Conservation (phyloP, 148 eudicot genomes). For the Camellia granthamiana region DNA sequence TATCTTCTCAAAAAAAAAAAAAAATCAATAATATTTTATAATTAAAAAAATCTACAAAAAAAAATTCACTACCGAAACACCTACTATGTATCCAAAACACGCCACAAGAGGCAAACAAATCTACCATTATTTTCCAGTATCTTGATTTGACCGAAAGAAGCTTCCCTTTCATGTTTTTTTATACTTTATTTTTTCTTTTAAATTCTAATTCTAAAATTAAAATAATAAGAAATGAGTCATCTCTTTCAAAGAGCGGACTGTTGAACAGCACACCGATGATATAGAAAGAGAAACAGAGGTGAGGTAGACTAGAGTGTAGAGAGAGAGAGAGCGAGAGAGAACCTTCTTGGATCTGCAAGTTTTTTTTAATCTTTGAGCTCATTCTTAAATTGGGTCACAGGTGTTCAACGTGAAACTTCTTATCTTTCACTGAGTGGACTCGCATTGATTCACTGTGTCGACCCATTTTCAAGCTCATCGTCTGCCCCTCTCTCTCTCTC, state of each 20-base stretch:
- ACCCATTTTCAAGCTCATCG: not conserved
- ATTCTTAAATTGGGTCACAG: not conserved
- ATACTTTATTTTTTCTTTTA: not conserved
- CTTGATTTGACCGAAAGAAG: not conserved
- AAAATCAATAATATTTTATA: too few species aligned
- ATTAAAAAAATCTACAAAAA: too few species aligned
- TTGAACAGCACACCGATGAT: not conserved
- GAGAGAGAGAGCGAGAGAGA: constrained; percentile 11
- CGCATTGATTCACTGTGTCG: constrained; percentile 6
- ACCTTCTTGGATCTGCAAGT: not conserved
- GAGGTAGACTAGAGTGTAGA: too few species aligned
- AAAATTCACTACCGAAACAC: too few species aligned
- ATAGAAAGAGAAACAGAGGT: not conserved
- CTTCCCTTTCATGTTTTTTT: not conserved
- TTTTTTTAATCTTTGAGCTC: not conserved
- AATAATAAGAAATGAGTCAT: not conserved
- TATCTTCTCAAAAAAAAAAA: too few species aligned
- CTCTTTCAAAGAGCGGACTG: constrained; percentile 8
- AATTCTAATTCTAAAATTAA: not conserved
- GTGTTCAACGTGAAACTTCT: not conserved
- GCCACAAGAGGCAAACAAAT: too few species aligned
- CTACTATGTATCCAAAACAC: too few species aligned
- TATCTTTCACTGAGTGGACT: not conserved
- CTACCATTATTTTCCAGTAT: too few species aligned
- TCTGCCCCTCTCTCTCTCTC: constrained; percentile 4